Evolutionary conservation across 108 stramenopile genomes (phyloP).

Genomic region (Nitzschia sp.): DNA sequence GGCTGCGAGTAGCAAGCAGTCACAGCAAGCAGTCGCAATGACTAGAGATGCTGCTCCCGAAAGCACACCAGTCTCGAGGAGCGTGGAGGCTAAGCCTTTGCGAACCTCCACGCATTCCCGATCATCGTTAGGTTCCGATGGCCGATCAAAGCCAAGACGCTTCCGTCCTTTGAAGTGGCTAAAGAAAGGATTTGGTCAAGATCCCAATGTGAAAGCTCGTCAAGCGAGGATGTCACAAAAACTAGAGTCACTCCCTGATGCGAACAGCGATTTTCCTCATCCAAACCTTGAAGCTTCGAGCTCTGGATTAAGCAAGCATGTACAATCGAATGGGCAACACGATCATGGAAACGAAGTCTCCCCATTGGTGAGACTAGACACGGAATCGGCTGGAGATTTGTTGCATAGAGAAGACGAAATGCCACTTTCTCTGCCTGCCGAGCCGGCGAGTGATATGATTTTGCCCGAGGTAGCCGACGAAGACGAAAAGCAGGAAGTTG

Average conservation of each 20-base stretch:
- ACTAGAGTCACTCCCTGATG: neutral
- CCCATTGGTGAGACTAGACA: neutral
- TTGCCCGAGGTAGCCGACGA: neutral
- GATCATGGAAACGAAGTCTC: neutral
- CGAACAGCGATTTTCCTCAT: neutral
- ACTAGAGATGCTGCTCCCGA: too few species aligned
- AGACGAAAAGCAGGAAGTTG: neutral
- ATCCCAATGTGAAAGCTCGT: neutral
- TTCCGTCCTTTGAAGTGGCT: too few species aligned
- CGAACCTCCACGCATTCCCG: neutral
- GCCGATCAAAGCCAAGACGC: neutral
- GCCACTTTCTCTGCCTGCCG: too few species aligned
- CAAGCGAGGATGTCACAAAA: neutral
- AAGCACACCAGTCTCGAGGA: too few species aligned
- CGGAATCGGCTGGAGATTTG: neutral
- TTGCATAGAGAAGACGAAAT: too few species aligned
- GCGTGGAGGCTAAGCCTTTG: too few species aligned
- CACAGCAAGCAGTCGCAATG: too few species aligned
- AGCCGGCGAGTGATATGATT: neutral
- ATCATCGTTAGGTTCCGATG: neutral
- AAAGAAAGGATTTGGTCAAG: too few species aligned
- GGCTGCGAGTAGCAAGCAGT: too few species aligned
- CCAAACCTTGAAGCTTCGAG: neutral
- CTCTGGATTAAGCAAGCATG: neutral
- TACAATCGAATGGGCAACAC: neutral